These are phyloP conservation scores for Candida sanyaensis DNA, from an alignment of 1,139 yeast species.

Conservation along the genomic window DNA sequence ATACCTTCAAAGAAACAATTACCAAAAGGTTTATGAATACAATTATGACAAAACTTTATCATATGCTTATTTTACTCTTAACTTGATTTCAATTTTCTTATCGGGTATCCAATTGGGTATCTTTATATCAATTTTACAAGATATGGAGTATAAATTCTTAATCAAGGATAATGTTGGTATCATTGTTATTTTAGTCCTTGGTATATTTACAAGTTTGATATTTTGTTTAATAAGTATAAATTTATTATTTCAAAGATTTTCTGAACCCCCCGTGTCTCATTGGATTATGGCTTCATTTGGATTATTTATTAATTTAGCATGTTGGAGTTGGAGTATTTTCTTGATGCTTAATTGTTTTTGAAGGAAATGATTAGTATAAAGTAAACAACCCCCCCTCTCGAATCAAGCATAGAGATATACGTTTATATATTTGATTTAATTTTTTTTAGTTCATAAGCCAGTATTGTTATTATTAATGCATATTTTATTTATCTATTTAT, in stretches of 20 bases:
- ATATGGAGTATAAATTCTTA: constrained; percentile 22
- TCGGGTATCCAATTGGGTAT: constrained; percentile 48
- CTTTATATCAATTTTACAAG: constrained; percentile 35
- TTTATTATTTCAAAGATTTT: constrained; percentile 30
- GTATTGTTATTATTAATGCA: too few relatives aligned
- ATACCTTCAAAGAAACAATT: constrained; percentile 20
- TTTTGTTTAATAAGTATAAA: constrained; percentile 36
- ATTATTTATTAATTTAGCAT: constrained; percentile 26
- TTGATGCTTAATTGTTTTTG: constrained; percentile 9
- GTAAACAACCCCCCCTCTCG: too few relatives aligned
- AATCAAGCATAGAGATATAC: too few relatives aligned
- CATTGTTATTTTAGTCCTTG: constrained; percentile 33
- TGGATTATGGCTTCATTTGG: constrained; percentile 31
- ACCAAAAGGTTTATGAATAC: constrained; percentile 26
- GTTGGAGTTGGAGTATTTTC: constrained; percentile 23
- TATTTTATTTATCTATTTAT: too few relatives aligned
- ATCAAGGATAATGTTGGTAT: constrained; percentile 36
- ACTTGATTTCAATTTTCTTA: constrained; percentile 37
- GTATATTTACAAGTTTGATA: constrained; percentile 34
- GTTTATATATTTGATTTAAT: background rate
- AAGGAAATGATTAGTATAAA: background rate
- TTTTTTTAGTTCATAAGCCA: too few relatives aligned
- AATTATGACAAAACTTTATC: constrained; percentile 42
- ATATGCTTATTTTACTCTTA: constrained; percentile 39
- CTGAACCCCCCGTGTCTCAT: constrained; percentile 29